Base-by-base conservation (phyloP, 1,284 basidiomycete genomes). In the Malassezia cuniculi region DNA sequence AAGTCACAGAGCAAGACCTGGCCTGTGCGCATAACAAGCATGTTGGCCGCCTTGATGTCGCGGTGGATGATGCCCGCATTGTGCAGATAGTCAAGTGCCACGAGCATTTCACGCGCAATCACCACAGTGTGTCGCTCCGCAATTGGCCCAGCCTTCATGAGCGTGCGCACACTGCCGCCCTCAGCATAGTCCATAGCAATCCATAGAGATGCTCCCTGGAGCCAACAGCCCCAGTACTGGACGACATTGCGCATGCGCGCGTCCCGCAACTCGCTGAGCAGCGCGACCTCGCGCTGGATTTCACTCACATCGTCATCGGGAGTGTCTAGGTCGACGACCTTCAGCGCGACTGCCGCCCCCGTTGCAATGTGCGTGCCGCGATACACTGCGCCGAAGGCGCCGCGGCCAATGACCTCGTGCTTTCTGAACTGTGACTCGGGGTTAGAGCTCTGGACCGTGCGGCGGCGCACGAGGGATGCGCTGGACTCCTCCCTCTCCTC, bases 181-280 rank as follows among this genome's bases (percentile, higher is more conserved):
- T 86, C 80, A 5, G 93, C 93, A 62, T 81, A 82, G 69, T 99
- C 93, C 93, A 99, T 97, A 27, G 83, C 85, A 54, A 97, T 97
- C 87, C 93, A 99, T 5, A 97, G 82, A 35, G 85, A 82, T 18
- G 86, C 82, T 0, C 87, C 87, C 64, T 90, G 82, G 63, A 94
- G 76, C 71, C 84, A 81, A 69, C 89, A 94, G 16, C 87, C 90
- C 70, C 82, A 94, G 71, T 97, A 99, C 54, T 83, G 80, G 28
- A 86, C 93, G 53, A 97, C 79, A 64, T 97, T 97, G 39, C 82
- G 81, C 0, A 77, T 77, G 52, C 85, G 83, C 3, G 69, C 68
- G 28, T 71, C 69, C 27, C 84, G 74, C 27, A 97, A 76, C 63
- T 90, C 85, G 35, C 83, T 82, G 21, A 97, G 74, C 32, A 97